phyloP scores from a whole-genome alignment of 345 rosid genomes.

The Salix koriyanagi region DNA sequence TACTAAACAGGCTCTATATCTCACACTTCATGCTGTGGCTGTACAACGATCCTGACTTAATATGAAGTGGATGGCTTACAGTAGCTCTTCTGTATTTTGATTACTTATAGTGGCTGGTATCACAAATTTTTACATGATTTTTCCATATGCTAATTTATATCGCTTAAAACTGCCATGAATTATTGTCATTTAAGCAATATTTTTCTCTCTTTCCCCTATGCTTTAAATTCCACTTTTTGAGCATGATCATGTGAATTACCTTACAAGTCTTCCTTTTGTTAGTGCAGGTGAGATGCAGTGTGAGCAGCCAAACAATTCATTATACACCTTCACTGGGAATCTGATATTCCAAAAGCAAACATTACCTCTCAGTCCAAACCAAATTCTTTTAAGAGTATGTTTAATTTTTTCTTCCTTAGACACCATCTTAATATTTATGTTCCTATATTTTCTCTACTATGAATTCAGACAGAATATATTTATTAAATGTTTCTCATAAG shows the following conservation, averaged over 20 bases:
- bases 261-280: constrained; percentile 19
- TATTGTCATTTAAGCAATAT: background rate
- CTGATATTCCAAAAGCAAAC: constrained; percentile 84
- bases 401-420: constrained; percentile 14
- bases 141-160: background rate
- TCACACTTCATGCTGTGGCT: background rate
- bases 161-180: background rate
- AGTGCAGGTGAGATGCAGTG: constrained; percentile 95
- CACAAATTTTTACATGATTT: background rate
- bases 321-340: constrained; percentile 97
- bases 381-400: constrained; percentile 81
- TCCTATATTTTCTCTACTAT: background rate
- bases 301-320: constrained; percentile 96
- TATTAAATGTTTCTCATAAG: background rate
- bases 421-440: constrained; percentile 1
- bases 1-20: too few relatives aligned
- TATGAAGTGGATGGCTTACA: background rate
- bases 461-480: background rate
- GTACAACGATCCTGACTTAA: background rate
- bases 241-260: background rate
- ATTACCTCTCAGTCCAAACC: constrained; percentile 89
- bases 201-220: background rate
- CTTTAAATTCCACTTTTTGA: background rate
- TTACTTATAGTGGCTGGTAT: background rate
- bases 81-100: background rate